Evolutionary conservation across 805 yeast species (phyloP), one percentile per base, ranked within the genome.

Genomic region (Yamadazyma phyllophila): DNA sequence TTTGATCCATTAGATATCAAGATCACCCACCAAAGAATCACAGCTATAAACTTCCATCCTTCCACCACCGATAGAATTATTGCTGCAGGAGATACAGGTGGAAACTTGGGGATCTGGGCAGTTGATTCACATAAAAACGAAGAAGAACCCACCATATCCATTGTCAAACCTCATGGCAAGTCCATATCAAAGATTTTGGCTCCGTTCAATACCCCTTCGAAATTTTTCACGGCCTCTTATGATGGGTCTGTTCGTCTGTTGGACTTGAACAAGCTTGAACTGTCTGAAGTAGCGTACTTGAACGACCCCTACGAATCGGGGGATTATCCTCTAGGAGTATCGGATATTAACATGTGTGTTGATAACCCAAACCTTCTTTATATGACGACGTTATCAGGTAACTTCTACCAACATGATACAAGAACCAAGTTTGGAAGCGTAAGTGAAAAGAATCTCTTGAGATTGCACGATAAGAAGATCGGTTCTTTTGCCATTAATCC

Each of bases 401-500:
- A 83, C 47, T 85, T 92, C 61, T 81, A 87, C 15, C 74, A 71
- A n/a, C 74, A 83, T 49, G 98, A 92, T 61, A 44, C 81, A 10
- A 71, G 99, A 51, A 63, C 71, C 13, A 55, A 57, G 27, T 72
- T 73, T 40, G 29, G n/a, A 5, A 70, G 68, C 32, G 26, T 50
- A 1, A 24, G 47, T 1, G 48, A 55, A 6, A 48, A 46, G 14
- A 48, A 56, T 4, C 65, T 82, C n/a, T 68, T 75, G 36, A 72
- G 95, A 51, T 62, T 91, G 12, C 88, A 91, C 46, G 95, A 88
- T 57, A 91, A 92, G 60, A 94, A 94, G 60, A 91, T 94, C 45
- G 98, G 98, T 0, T 89, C 95, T 1, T 88, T 94, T 63, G 60
- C 84, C 1, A 77, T 88, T 13, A 89, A 89, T 56, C 98, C 98